Base-by-base conservation (phyloP, 164 flowering plant species). In the Stephania yunnanensis region DNA sequence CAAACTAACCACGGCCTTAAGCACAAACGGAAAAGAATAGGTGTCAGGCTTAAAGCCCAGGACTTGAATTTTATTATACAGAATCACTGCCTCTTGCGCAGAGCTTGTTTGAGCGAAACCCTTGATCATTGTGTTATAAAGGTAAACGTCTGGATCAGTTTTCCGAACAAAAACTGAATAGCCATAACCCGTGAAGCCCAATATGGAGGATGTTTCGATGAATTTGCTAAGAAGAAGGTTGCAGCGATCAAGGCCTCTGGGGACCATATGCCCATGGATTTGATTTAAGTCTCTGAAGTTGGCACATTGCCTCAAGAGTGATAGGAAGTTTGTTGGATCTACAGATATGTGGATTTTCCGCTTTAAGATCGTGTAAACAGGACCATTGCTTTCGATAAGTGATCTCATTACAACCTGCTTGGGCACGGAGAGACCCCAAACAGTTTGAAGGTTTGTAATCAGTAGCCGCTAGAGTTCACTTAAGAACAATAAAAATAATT, bases 61-160 rank as follows among this genome's bases (percentile, higher is more conserved):
- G 10, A 45, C 42, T 58, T 58, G 85, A 65, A 89, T 79, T 31
- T 58, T 50, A 44, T 78, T 81, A 65, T 73, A 88, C 12, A 87
- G 36, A 66, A 74, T 20, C 71, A 91, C 68, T 22, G 93, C 86
- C 10, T 82, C 71, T 68, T 50, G 46, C 17, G 85, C 71, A 31
- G 81, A 71, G 20, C 70, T 64, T 10, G 80, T n/a, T 42, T 30
- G 72, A 44, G 87, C 77, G 19, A 86, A 79, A 66, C 82, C 78
- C 76, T 80, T 86, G 82, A 91, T 91, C 69, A 84, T 76, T 75
- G 86, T 77, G 82, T 88, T 91, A 71, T 78, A 87, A 64, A 88
- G 85, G 73, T 75, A 81, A 20, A 83, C 71, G 66, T 78, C 71
- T 2, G 84, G 87, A 10, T 45, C 74, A 6, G 67, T 29, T 30